Evolutionary conservation across 495 filamentous ascomycete species (phyloP).

Genomic region (Podospora anserina): DNA sequence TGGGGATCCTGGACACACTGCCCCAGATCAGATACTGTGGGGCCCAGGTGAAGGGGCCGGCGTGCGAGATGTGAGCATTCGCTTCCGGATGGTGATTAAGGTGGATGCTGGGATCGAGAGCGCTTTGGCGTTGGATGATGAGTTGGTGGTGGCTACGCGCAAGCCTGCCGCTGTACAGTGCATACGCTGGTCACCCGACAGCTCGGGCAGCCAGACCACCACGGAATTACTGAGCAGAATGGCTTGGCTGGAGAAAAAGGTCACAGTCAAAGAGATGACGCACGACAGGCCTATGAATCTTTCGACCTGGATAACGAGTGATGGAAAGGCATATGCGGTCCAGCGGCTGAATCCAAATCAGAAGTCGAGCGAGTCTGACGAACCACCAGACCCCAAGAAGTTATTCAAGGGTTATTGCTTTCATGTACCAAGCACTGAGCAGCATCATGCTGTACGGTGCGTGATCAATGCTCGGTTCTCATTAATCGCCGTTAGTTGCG

Average conservation of each 20-base stretch:
- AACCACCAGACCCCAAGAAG: slow-evolving; percentile 50
- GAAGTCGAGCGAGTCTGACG: slow-evolving; percentile 26
- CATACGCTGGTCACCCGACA: slow-evolving; percentile 89
- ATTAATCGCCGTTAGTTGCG: slow-evolving; percentile 80
- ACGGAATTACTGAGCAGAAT: slow-evolving; percentile 89
- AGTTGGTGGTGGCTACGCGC: slow-evolving; percentile 87
- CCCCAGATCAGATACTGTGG: slow-evolving; percentile 53
- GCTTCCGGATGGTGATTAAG: slow-evolving; percentile 97
- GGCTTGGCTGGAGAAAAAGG: slow-evolving; percentile 75
- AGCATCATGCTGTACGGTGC: slow-evolving; percentile 64
- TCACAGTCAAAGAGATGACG: slow-evolving; percentile 78
- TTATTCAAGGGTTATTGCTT: slow-evolving; percentile 91
- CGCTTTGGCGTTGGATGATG: slow-evolving; percentile 87
- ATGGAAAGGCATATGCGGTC: slow-evolving; percentile 88
- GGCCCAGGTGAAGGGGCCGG: slow-evolving; percentile 73
- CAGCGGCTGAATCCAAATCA: slow-evolving; percentile 54
- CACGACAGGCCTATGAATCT: slow-evolving; percentile 98
- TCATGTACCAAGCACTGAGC: slow-evolving; percentile 62
- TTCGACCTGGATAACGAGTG: slow-evolving; percentile 86
- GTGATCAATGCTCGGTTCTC: slow-evolving; percentile 94
- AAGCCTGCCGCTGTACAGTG: slow-evolving; percentile 94
- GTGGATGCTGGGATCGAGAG: slow-evolving; percentile 90
- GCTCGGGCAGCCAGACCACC: slow-evolving; percentile 75
- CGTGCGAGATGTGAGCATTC: slow-evolving; percentile 78
- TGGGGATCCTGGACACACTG: slow-evolving; percentile 53